phyloP scores from a whole-genome alignment of 2,329 filamentous ascomycete species.

The Botrytis medusae region DNA sequence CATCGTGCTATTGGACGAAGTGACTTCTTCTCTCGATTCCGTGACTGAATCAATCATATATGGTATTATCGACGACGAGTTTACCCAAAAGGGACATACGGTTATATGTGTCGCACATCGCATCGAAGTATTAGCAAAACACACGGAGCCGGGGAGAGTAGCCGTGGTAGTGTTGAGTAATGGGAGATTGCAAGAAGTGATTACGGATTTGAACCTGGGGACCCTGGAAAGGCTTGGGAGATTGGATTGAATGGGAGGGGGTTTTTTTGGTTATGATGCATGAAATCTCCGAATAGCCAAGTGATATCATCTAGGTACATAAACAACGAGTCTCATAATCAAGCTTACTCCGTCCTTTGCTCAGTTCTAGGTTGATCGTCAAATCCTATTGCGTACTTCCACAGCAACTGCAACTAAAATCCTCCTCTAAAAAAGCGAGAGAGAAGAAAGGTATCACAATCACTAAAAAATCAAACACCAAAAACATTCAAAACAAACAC shows the following conservation, averaged over 20 bases:
- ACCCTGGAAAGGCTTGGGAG: background rate
- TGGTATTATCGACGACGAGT: background rate
- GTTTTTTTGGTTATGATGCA: no score
- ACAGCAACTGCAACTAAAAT: background rate
- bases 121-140: background rate
- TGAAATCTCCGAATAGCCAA: background rate
- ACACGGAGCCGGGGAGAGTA: background rate
- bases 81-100: background rate
- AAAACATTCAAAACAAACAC: background rate
- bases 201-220: background rate
- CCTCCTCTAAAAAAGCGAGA: background rate
- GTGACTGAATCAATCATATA: background rate
- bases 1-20: conserved; percentile 3
- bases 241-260: conserved; percentile 12
- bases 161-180: background rate
- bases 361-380: background rate
- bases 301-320: background rate
- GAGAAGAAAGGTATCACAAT: background rate
- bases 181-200: conserved; percentile 7
- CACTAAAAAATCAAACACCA: background rate
- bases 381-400: background rate
- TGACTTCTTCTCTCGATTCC: conserved; percentile 6
- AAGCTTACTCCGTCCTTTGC: background rate
- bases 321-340: background rate
- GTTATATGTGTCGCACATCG: conserved; percentile 10